These are phyloP conservation scores for Theileria orientalis DNA, from an alignment of 169 alveolate genomes.

Conservation along the genomic window DNA sequence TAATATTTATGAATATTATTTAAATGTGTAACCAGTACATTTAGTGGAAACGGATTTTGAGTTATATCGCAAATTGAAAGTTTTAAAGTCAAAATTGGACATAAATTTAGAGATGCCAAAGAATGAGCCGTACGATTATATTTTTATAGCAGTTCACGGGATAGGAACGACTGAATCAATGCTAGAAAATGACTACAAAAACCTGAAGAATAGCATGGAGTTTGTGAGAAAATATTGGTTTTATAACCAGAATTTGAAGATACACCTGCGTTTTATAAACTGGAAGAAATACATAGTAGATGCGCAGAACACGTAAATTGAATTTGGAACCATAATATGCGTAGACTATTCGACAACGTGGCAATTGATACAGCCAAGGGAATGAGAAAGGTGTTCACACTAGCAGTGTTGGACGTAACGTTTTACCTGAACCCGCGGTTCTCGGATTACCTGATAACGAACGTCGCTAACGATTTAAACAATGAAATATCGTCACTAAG, in stretches of 20 bases:
- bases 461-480: constrained; percentile 75
- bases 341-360: constrained; percentile 47
- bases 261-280: constrained; percentile 67
- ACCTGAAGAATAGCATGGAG: constrained; percentile 61
- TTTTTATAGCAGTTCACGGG: constrained; percentile 74
- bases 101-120: neutral
- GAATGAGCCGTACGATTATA: constrained; percentile 54
- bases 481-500: constrained; percentile 66
- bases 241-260: constrained; percentile 62
- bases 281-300: constrained; percentile 78
- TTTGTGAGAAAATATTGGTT: constrained; percentile 73
- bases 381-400: constrained; percentile 24
- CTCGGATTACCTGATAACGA: constrained; percentile 75
- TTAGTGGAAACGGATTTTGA: neutral
- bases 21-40: neutral
- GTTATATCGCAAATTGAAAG: constrained; percentile 7
- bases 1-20: neutral
- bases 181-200: constrained; percentile 68
- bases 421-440: constrained; percentile 79
- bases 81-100: constrained; percentile 14
- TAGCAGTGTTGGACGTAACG: constrained; percentile 66
- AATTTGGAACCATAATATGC: neutral
- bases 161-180: constrained; percentile 67
- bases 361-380: constrained; percentile 57
- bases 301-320: constrained; percentile 74